Evolutionary conservation across 2,329 filamentous ascomycete species (phyloP).

Genomic region (Fusarium devonianum): DNA sequence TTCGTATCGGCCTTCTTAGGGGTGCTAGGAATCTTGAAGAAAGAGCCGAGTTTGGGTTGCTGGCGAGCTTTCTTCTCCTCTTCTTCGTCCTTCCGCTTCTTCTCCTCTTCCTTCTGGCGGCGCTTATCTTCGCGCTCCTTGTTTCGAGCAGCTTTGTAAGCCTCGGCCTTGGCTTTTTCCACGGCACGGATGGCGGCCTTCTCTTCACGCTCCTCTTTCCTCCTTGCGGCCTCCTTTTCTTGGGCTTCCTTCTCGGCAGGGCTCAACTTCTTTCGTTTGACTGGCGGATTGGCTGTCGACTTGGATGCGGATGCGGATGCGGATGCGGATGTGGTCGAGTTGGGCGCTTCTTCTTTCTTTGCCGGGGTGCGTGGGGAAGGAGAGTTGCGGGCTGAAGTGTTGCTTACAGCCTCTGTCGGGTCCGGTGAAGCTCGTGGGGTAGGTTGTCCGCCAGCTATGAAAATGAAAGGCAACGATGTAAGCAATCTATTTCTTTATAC

Average conservation of each 20-base stretch:
- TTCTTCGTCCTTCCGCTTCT: constrained; percentile 59
- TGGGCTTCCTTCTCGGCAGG: constrained; percentile 49
- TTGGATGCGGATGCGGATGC: constrained; percentile 29
- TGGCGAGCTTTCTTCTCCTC: constrained; percentile 60
- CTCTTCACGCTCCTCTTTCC: constrained; percentile 48
- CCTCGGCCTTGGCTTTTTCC: constrained; percentile 44
- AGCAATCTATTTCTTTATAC: constrained; percentile 17
- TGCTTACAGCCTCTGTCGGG: constrained; percentile 54
- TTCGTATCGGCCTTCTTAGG: constrained; percentile 53
- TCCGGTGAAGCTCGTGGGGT: constrained; percentile 44
- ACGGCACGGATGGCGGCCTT: constrained; percentile 37
- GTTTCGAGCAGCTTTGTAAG: constrained; percentile 49
- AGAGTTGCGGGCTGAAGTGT: constrained; percentile 49
- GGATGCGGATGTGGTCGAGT: background rate
- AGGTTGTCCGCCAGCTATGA: constrained; percentile 40
- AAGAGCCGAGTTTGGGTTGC: constrained; percentile 56
- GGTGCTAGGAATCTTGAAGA: constrained; percentile 53
- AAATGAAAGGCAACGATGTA: constrained; percentile 36
- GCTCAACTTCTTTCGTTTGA: constrained; percentile 55
- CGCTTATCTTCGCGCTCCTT: constrained; percentile 51
- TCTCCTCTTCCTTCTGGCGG: constrained; percentile 48
- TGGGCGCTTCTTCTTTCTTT: constrained; percentile 30
- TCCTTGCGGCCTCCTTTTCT: constrained; percentile 51
- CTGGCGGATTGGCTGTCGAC: constrained; percentile 28
- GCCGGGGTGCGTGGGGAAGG: constrained; percentile 47